Evolutionary conservation across 139 green algal genomes (phyloP), one percentile per base, ranked within the genome.

Genomic region (Marvania coccoides): DNA sequence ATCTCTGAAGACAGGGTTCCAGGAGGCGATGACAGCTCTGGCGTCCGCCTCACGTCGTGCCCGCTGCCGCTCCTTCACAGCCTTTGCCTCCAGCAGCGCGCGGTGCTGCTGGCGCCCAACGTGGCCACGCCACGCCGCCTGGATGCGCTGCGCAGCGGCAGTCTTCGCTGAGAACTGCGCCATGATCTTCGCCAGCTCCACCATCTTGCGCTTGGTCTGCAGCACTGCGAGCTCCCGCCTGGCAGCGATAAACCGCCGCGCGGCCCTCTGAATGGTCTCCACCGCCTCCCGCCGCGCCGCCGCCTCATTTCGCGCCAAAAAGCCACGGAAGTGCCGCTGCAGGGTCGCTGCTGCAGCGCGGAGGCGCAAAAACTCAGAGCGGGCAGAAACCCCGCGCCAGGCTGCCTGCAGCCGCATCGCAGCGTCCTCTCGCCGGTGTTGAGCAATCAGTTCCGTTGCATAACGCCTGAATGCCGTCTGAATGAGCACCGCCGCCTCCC

Each of bases 241-340:
- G 2, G 70, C 66, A 7, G 55, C 78, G 13, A 70, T 60, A 61
- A 67, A 76, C 38, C 58, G 66, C 56, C 82, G 74, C 28, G 78
- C 60, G 5, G 40, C 23, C 2, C 55, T 38, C 73, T 90, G 82
- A 14, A 88, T 71, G 33, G 38, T 35, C 0, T 61, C 36, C 5
- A 73, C 73, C 35, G 78, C 78, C 5, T 42, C 64, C 28, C 68
- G 59, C 14, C 33, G 30, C 6, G 42, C 30, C 0, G n/a, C 37
- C 10, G 55, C 4, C 19, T 47, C 58, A 30, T 34, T 67, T 19
- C 56, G 59, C 36, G 30, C 63, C 61, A 73, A 45, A 57, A 55
- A 64, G 47, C 77, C 63, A 5, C 70, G 62, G 3, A 38, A 48
- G 39, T 65, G 59, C 45, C 73, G 56, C 46, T 80, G 71, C 40